Conservation (phyloP, 768 basidiomycete genomes). For the Rhizopogon vinicolor region DNA sequence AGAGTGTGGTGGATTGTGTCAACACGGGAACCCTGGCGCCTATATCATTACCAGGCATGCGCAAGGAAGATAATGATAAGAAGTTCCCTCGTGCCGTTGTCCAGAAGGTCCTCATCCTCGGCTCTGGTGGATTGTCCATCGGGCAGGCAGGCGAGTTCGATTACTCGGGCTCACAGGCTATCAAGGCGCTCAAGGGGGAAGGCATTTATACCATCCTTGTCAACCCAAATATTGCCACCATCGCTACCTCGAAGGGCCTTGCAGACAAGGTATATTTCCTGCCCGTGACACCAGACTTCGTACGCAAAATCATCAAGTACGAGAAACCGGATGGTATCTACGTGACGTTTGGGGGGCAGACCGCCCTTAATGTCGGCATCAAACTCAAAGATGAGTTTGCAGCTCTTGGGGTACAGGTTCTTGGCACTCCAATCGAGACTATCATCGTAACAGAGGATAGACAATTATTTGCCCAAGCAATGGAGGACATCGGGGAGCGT, state of each 20-base stretch:
- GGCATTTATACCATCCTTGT: conserved; percentile 99
- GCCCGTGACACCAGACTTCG: conserved; percentile 96
- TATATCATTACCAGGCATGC: conserved; percentile 73
- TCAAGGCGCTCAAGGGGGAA: conserved; percentile 98
- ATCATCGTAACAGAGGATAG: conserved; percentile 97
- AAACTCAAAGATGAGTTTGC: conserved; percentile 97
- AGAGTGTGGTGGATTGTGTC: conserved; percentile 74
- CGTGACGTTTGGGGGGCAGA: conserved; percentile 98
- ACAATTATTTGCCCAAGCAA: conserved; percentile 88
- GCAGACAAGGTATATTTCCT: conserved; percentile 99
- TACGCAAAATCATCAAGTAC: conserved; percentile 96
- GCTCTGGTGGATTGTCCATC: conserved; percentile 96
- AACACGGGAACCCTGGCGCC: conserved; percentile 48
- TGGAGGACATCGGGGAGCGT: conserved; percentile 94
- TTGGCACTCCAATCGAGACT: conserved; percentile 96
- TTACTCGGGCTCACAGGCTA: conserved; percentile 98
- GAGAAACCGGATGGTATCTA: conserved; percentile 99
- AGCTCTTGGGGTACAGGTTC: conserved; percentile 82
- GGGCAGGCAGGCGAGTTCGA: conserved; percentile 99
- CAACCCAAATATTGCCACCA: conserved; percentile 99
- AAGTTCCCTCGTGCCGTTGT: conserved; percentile 71
- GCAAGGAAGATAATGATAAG: conserved; percentile 76
- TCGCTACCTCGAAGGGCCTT: conserved; percentile 93
- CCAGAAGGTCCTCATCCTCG: conserved; percentile 92
- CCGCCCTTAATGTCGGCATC: conserved; percentile 94